phyloP scores from a whole-genome alignment of 2,329 filamentous ascomycete species.

The Ceratocystis smalleyi region DNA sequence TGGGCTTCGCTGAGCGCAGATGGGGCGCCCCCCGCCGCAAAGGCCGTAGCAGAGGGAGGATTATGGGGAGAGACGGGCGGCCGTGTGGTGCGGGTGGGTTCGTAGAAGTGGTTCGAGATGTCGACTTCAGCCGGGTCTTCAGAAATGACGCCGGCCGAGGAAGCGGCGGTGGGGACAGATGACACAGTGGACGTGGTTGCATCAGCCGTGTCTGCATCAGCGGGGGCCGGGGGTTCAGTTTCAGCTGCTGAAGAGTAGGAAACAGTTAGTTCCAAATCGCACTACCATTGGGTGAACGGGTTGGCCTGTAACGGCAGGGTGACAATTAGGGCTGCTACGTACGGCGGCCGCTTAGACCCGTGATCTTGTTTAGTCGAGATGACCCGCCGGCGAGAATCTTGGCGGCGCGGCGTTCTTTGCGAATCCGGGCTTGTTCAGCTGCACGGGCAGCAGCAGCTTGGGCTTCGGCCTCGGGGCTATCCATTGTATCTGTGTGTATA shows the following conservation, averaged over 20 bases:
- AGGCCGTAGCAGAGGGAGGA: slow-evolving; percentile 24
- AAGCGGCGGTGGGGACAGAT: slow-evolving; percentile 21
- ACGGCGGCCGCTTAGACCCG: slow-evolving; percentile 28
- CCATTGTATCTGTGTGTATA: slow-evolving; percentile 16
- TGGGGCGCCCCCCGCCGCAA: slow-evolving; percentile 21
- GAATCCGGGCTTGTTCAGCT: slow-evolving; percentile 52
- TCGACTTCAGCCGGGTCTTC: slow-evolving; percentile 63
- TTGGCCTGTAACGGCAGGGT: neutral
- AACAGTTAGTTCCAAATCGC: neutral
- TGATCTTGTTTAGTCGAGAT: slow-evolving; percentile 58
- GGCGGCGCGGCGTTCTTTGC: slow-evolving; percentile 64
- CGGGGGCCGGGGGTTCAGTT: slow-evolving; percentile 12
- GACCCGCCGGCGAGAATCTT: slow-evolving; percentile 61
- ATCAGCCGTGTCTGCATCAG: no score
- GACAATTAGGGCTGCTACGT: neutral
- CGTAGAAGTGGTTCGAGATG: slow-evolving; percentile 59
- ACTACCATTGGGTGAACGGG: no score
- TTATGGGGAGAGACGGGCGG: slow-evolving; percentile 19
- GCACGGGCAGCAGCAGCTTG: slow-evolving; percentile 38
- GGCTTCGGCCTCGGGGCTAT: slow-evolving; percentile 20
- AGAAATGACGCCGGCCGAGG: slow-evolving; percentile 20
- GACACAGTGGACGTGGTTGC: slow-evolving; percentile 9
- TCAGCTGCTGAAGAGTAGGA: neutral
- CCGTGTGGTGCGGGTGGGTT: slow-evolving; percentile 27
- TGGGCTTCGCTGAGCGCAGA: slow-evolving; percentile 38